A percentile compares a stretch with the other conserved stretches of the same genome.
Conservation (phyloP, 768 basidiomycete genomes). For the Termitomyces sp. region DNA sequence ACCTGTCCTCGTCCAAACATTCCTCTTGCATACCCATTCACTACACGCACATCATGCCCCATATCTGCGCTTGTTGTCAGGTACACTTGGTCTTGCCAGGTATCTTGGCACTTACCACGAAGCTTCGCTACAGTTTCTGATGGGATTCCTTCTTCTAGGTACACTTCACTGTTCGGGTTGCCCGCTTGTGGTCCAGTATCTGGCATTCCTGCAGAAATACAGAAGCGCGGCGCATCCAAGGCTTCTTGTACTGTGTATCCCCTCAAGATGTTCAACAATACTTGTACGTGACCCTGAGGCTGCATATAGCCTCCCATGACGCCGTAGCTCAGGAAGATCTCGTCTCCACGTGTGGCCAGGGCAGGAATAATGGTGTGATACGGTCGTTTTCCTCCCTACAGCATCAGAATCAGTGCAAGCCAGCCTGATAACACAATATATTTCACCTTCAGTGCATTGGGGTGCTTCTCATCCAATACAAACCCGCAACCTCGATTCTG, state of each 20-base stretch:
- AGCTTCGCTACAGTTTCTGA: slow-evolving; percentile 59
- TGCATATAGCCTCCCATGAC: slow-evolving; percentile 96
- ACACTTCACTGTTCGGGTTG: slow-evolving; percentile 78
- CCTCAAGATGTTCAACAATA: slow-evolving; percentile 83
- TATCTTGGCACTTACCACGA: slow-evolving; percentile 39
- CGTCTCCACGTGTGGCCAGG: slow-evolving; percentile 69
- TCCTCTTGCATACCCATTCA: slow-evolving; percentile 53
- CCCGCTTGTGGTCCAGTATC: slow-evolving; percentile 51
- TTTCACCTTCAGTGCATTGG: slow-evolving; percentile 72
- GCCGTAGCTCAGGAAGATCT: slow-evolving; percentile 84
- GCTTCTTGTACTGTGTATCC: slow-evolving; percentile 87
- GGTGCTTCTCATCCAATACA: slow-evolving; percentile 71
- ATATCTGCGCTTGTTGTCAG: slow-evolving; percentile 46
- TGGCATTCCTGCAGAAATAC: slow-evolving; percentile 82
- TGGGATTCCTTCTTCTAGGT: slow-evolving; percentile 81
- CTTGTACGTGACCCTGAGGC: slow-evolving; percentile 97
- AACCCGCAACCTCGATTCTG: slow-evolving; percentile 94
- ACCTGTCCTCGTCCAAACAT: slow-evolving; percentile 85
- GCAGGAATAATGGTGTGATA: slow-evolving; percentile 96
- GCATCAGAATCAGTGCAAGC: not conserved
- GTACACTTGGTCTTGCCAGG: not conserved
- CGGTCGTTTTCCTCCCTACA: slow-evolving; percentile 72
- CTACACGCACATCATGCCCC: slow-evolving; percentile 78
- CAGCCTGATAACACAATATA: not conserved
- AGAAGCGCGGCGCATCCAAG: slow-evolving; percentile 93